Conservation (phyloP, 2,329 filamentous ascomycete genomes). For the Fusarium verrucosum region DNA sequence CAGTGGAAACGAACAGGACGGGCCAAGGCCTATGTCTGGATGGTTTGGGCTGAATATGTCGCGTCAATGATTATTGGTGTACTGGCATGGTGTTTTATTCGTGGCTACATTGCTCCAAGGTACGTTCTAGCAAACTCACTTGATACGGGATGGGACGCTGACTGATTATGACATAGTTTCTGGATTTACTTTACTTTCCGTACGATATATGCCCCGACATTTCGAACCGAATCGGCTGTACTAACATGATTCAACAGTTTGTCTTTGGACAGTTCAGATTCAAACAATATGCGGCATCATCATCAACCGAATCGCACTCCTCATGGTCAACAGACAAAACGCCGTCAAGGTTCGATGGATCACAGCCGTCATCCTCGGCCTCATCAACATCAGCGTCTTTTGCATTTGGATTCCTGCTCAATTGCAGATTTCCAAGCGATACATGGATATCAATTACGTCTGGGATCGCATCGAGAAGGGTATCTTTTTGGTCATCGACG, state of each 20-base stretch:
- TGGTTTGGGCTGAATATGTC: constrained; percentile 40
- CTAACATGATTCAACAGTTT: constrained; percentile 22
- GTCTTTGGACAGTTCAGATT: constrained; percentile 33
- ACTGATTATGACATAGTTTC: constrained; percentile 18
- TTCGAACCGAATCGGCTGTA: background rate
- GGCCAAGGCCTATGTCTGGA: constrained; percentile 26
- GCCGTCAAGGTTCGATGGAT: constrained; percentile 24
- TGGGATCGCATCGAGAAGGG: constrained; percentile 36
- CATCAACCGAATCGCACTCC: constrained; percentile 35
- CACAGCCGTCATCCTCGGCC: constrained; percentile 6
- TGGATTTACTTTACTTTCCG: constrained; percentile 35
- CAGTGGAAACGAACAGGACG: constrained; percentile 29
- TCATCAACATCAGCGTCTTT: constrained; percentile 38
- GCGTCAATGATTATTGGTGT: constrained; percentile 34
- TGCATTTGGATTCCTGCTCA: constrained; percentile 32
- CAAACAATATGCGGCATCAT: constrained; percentile 40
- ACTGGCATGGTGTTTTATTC: constrained; percentile 34
- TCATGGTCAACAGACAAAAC: constrained; percentile 25
- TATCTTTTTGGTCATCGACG: constrained; percentile 27
- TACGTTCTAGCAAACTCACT: background rate
- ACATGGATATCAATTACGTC: constrained; percentile 26
- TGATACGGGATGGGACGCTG: background rate
- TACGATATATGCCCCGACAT: background rate
- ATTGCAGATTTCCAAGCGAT: constrained; percentile 26
- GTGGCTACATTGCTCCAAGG: constrained; percentile 33